phyloP scores from a whole-genome alignment of 768 basidiomycete genomes.

The Kwoniella sp. region DNA sequence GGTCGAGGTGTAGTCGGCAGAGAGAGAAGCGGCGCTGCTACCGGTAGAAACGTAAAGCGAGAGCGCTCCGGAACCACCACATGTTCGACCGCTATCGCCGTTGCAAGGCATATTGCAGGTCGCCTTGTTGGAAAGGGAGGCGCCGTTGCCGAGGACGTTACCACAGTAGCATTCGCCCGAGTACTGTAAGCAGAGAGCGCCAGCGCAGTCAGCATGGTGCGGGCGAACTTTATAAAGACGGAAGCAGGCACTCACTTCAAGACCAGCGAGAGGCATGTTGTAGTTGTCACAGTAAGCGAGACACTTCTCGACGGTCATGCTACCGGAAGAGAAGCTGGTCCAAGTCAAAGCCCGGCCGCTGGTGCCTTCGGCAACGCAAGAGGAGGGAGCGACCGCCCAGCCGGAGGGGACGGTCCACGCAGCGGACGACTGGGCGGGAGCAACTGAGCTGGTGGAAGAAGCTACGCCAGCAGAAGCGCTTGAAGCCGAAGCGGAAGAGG shows the following conservation, averaged over 20 bases:
- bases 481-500: slow-evolving; percentile 1
- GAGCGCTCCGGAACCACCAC: slow-evolving; percentile 30
- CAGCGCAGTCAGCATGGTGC: neutral
- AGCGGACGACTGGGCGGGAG: slow-evolving; percentile 14
- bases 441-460: slow-evolving; percentile 14
- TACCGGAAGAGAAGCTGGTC: slow-evolving; percentile 11
- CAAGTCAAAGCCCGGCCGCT: slow-evolving; percentile 33
- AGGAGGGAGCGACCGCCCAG: slow-evolving; percentile 23
- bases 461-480: slow-evolving; percentile 7
- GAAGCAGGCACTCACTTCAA: slow-evolving; percentile 34
- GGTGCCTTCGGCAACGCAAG: slow-evolving; percentile 29
- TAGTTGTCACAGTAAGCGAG: slow-evolving; percentile 49
- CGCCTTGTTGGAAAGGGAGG: slow-evolving; percentile 15
- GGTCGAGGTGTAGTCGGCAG: slow-evolving; percentile 25
- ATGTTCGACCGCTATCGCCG: slow-evolving; percentile 19
- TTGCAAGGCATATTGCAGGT: slow-evolving; percentile 34
- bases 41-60: slow-evolving; percentile 29
- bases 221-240: neutral
- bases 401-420: slow-evolving; percentile 27
- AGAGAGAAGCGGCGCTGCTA: slow-evolving; percentile 12
- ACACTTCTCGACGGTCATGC: slow-evolving; percentile 53
- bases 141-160: slow-evolving; percentile 63
- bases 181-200: slow-evolving; percentile 27
- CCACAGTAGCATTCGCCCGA: slow-evolving; percentile 59
- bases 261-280: slow-evolving; percentile 53